These are phyloP conservation scores for Letharia columbiana DNA, from an alignment of 495 filamentous ascomycete species.

Conservation along the genomic window DNA sequence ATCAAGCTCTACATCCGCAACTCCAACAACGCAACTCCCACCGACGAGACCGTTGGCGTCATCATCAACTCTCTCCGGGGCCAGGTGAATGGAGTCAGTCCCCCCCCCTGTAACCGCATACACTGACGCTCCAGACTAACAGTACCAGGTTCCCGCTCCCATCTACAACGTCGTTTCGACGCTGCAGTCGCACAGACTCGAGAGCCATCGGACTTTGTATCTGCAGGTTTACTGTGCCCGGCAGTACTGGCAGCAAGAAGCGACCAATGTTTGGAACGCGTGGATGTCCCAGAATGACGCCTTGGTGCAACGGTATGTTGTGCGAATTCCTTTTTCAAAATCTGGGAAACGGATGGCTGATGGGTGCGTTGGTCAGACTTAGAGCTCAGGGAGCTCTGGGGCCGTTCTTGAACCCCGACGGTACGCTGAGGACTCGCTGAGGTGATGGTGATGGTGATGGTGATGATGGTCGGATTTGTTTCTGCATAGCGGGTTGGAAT, in stretches of 20 bases:
- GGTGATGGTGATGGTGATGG: neutral
- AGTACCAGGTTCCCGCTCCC: slow-evolving; percentile 2
- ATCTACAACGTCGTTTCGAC: neutral
- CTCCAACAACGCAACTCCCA: neutral
- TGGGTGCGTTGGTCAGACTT: neutral
- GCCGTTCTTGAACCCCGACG: slow-evolving; percentile 8
- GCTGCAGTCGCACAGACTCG: slow-evolving; percentile 1
- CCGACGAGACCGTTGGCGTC: slow-evolving; percentile 10
- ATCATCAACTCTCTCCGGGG: slow-evolving; percentile 10
- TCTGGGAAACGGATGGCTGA: slow-evolving; percentile 4
- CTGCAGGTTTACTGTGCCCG: slow-evolving; percentile 3
- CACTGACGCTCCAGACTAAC: neutral
- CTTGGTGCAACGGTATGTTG: neutral
- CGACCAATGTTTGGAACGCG: slow-evolving; percentile 5
- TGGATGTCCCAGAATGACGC: slow-evolving; percentile 10
- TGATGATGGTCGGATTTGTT: neutral
- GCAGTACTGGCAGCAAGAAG: slow-evolving; percentile 12
- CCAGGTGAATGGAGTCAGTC: slow-evolving; percentile 7
- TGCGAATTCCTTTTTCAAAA: no score
- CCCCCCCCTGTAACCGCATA: neutral
- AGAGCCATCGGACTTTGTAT: neutral
- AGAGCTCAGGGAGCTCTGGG: slow-evolving; percentile 5
- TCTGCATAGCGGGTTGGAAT: neutral
- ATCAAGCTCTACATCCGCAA: slow-evolving; percentile 12
- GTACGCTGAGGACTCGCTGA: neutral